phyloP scores from a whole-genome alignment of 768 basidiomycete species.

The Calocybe cyanea region DNA sequence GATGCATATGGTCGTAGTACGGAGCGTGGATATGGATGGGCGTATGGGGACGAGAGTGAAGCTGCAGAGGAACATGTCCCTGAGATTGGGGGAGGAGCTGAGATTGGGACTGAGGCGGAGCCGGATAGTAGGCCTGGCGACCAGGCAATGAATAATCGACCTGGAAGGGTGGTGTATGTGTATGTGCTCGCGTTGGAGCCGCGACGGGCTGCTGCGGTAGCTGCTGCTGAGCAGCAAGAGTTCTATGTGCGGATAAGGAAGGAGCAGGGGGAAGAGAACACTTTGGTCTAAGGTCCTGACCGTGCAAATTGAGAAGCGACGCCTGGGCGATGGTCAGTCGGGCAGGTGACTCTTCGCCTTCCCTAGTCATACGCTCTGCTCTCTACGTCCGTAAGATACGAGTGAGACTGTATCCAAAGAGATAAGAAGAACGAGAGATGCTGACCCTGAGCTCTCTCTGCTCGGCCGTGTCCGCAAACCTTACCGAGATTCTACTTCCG shows the following conservation, averaged over 20 bases:
- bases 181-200: conserved; percentile 4
- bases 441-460: conserved; percentile 73
- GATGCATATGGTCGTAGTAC: neutral
- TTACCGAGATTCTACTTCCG: conserved; percentile 73
- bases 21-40: neutral
- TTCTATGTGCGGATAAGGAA: neutral
- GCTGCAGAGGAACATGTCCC: conserved; percentile 1
- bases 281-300: conserved; percentile 47
- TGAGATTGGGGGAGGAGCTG: conserved; percentile 4
- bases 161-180: conserved; percentile 24
- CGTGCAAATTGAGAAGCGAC: conserved; percentile 69
- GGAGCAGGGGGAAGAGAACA: neutral
- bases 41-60: conserved; percentile 16
- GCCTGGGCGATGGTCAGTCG: conserved; percentile 77
- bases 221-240: conserved; percentile 9
- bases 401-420: neutral
- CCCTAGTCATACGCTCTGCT: conserved; percentile 53
- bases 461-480: conserved; percentile 76
- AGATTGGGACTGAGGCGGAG: neutral
- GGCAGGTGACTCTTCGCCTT: conserved; percentile 59
- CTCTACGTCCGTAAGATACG: conserved; percentile 42
- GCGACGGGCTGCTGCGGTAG: neutral
- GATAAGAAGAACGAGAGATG: conserved; percentile 12
- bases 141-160: conserved; percentile 38
- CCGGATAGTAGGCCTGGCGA: conserved; percentile 14